Conservation (phyloP, 345 rosid species). For the Ailanthus altissimus region DNA sequence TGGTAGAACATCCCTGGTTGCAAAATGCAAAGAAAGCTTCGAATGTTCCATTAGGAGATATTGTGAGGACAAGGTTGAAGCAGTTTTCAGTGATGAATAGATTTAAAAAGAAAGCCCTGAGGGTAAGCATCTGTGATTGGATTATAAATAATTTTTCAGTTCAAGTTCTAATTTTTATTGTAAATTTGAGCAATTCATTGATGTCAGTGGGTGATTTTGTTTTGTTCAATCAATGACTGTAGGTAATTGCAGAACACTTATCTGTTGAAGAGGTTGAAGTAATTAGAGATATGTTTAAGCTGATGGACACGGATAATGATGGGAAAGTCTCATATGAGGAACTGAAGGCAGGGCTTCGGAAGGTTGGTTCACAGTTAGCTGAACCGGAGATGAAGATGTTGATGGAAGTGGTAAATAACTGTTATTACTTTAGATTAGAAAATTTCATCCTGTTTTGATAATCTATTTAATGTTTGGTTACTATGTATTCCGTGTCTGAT, state of each 20-base stretch:
- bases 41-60: constrained; percentile 94
- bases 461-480: not conserved
- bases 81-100: constrained; percentile 97
- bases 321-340: constrained; percentile 84
- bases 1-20: constrained; percentile 88
- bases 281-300: constrained; percentile 81
- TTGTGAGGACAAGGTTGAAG: constrained; percentile 87
- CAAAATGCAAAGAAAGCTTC: constrained; percentile 95
- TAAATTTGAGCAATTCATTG: not conserved
- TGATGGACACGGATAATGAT: constrained; percentile 89
- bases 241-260: constrained; percentile 96
- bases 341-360: constrained; percentile 84
- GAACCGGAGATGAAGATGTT: constrained; percentile 96
- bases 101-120: constrained; percentile 88
- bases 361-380: constrained; percentile 85
- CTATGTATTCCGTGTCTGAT: not conserved
- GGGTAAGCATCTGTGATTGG: constrained; percentile 49
- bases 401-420: constrained; percentile 86
- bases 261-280: constrained; percentile 86
- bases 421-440: not conserved
- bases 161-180: constrained; percentile 3
- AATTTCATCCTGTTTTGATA: constrained; percentile 9
- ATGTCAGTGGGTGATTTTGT: constrained; percentile 6
- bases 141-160: constrained; percentile 8
- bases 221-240: constrained; percentile 31